phyloP scores from a whole-genome alignment of 2,329 filamentous ascomycete species.

The Aspergillus cejpii region DNA sequence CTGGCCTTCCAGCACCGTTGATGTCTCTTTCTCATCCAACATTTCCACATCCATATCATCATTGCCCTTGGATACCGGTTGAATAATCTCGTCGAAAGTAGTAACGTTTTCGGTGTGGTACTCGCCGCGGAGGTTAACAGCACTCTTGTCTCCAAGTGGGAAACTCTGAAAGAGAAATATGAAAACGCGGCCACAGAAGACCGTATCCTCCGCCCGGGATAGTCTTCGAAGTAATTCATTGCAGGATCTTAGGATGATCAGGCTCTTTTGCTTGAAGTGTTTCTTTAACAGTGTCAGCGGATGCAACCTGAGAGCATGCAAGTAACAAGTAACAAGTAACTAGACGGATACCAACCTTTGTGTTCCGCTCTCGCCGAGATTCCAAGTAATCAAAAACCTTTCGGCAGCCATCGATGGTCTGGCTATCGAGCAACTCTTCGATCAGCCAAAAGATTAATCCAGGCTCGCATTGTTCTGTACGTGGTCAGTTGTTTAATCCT shows the following conservation, averaged over 20 bases:
- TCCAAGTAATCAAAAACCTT: conserved; percentile 93
- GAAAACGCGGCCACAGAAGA: conserved; percentile 94
- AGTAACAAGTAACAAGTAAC: background rate
- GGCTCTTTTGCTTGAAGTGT: conserved; percentile 73
- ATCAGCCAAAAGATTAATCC: conserved; percentile 82
- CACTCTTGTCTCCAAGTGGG: conserved; percentile 91
- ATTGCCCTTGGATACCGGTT: conserved; percentile 30
- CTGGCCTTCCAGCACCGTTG: conserved; percentile 29
- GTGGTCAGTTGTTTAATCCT: conserved; percentile 17
- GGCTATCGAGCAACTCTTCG: conserved; percentile 91
- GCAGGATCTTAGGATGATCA: conserved; percentile 87
- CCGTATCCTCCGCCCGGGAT: conserved; percentile 92
- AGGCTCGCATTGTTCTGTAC: conserved; percentile 57
- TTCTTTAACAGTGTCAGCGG: conserved; percentile 37
- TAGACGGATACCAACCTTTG: conserved; percentile 44
- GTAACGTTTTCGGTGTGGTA: conserved; percentile 96
- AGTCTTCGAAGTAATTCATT: conserved; percentile 90
- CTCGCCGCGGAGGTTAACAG: conserved; percentile 90
- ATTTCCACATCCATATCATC: conserved; percentile 64
- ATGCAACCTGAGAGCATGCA: background rate
- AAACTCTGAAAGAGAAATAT: conserved; percentile 99
- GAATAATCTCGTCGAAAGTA: conserved; percentile 59
- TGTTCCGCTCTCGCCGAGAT: conserved; percentile 82
- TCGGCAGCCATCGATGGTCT: conserved; percentile 86
- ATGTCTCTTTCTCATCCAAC: conserved; percentile 34